Conservation (phyloP, 768 basidiomycete genomes). For the Exidia glandulosa region DNA sequence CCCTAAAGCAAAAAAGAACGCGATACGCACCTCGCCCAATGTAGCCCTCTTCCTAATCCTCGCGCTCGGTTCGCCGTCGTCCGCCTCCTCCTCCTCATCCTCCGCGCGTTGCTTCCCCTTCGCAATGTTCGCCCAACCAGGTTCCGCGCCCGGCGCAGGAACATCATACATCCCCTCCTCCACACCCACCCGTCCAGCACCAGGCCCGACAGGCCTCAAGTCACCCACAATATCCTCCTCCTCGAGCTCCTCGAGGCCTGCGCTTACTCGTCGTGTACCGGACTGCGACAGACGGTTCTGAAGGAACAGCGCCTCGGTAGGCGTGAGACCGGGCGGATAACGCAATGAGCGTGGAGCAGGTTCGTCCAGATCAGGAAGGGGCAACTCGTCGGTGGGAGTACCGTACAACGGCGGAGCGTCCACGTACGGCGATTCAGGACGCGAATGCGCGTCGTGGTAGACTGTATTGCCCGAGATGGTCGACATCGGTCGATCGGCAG, state of each 20-base stretch:
- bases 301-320: neutral
- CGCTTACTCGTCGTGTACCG: neutral
- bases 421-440: neutral
- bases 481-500: neutral
- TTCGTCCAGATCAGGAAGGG: neutral
- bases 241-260: neutral
- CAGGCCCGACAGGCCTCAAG: neutral
- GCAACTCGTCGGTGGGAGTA: neutral
- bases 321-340: neutral
- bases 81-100: neutral
- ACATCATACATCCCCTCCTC: neutral
- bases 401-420: neutral
- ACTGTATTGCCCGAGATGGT: neutral
- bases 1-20: neutral
- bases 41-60: too few relatives aligned
- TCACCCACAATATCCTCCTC: neutral
- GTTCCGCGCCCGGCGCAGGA: neutral
- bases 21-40: neutral
- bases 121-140: neutral
- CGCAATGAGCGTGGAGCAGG: neutral
- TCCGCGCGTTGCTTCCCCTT: neutral
- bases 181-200: neutral
- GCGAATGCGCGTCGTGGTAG: neutral
- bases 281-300: neutral
- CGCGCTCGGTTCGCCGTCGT: too few relatives aligned